These are phyloP conservation scores for Anaeramoeba flamelloides DNA, from an alignment of 78 protist species.

Conservation along the genomic window DNA sequence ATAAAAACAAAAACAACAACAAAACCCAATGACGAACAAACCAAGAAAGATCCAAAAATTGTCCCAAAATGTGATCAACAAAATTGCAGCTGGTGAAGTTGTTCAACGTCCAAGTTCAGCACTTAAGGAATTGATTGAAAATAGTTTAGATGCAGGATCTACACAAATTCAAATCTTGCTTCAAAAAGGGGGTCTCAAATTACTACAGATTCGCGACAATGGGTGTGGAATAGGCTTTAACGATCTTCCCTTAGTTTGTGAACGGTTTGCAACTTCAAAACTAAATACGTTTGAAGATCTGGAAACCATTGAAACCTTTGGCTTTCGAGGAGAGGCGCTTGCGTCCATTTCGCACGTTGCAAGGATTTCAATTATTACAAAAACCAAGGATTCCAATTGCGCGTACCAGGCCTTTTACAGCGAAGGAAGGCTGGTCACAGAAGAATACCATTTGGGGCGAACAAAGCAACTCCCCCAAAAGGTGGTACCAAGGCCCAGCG, in stretches of 20 bases:
- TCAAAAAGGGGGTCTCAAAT: constrained; percentile 64
- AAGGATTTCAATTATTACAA: constrained; percentile 61
- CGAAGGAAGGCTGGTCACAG: constrained; percentile 40
- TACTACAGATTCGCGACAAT: constrained; percentile 65
- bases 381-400: constrained; percentile 26
- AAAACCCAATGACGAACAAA: too few relatives aligned
- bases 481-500: constrained; percentile 58
- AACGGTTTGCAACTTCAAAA: constrained; percentile 74
- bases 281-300: constrained; percentile 63
- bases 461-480: too few relatives aligned
- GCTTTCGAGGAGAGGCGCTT: constrained; percentile 92
- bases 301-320: constrained; percentile 42
- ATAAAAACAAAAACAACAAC: too few relatives aligned
- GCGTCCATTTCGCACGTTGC: constrained; percentile 78
- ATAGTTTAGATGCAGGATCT: constrained; percentile 76
- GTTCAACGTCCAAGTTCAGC: constrained; percentile 6
- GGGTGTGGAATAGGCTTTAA: constrained; percentile 70
- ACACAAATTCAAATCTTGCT: constrained; percentile 44
- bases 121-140: constrained; percentile 77
- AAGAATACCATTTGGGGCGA: too few relatives aligned
- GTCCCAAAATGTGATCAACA: constrained; percentile 53
- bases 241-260: constrained; percentile 69
- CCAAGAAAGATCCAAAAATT: constrained; percentile 34
- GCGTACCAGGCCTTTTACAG: constrained; percentile 29
- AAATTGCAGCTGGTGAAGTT: constrained; percentile 82